Evolutionary conservation across 495 filamentous ascomycete species (phyloP), one percentile per base, ranked within the genome.

Genomic region (Podospora appendiculata): DNA sequence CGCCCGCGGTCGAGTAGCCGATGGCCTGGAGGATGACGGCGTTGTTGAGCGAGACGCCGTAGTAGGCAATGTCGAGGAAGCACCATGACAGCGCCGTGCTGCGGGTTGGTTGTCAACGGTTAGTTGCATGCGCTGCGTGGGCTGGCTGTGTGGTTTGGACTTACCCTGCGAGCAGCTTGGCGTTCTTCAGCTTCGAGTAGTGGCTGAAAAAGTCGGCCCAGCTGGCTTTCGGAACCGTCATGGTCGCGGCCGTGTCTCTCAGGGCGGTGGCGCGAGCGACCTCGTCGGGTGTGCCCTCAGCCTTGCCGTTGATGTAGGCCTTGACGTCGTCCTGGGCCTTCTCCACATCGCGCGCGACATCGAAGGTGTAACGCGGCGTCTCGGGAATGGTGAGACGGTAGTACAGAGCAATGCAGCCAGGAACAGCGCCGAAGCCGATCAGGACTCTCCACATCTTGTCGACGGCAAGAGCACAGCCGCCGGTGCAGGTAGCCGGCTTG

Each of bases 371-470:
- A 82, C 70, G 79, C 47, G 72, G 72, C 10, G 72, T 75, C 67
- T 90, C 87, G 18, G 90, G 90, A 57, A 96, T 95, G 25, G 90
- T 94, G 5, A 96, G 76, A 43, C 90, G 89, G 69, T 84, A 90
- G 74, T 89, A 91, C 32, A 93, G 78, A 12, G 87, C 87, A 50
- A 87, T 77, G 60, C 77, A 82, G 40, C 79, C 88, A 5, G 88
- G 88, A 8, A 91, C 82, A n/a, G 84, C 82, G 49, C 88, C 88
- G 58, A 90, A 81, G 12, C 88, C 88, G 62, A 93, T 85, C 41
- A 90, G 70, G 4, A 78, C 69, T 57, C 88, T 79, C 88, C 88
- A 93, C 84, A 93, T 90, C 74, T 88, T 88, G 70, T 92, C 88
- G 13, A 89, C 85, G 14, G 86, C 86, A 18, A 84, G 54, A 25